A percentile compares a stretch with the other conserved stretches of the same genome.
These are phyloP conservation scores for Pittosporum tobira DNA, from an alignment of 129 eudicot species.

Conservation along the genomic window DNA sequence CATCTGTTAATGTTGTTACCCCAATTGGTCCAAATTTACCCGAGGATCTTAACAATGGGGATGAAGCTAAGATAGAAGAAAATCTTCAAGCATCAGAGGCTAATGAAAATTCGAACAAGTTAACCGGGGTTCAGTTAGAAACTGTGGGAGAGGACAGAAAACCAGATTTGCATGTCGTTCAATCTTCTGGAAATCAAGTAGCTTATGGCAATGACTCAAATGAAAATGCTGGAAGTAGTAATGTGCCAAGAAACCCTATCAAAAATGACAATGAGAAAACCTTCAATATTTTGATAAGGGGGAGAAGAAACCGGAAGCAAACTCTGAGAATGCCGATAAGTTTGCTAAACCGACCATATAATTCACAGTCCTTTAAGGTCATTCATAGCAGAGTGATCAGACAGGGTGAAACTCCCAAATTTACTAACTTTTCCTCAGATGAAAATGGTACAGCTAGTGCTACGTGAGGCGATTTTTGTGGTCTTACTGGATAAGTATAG, in stretches of 20 bases:
- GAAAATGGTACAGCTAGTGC: slow-evolving; percentile 41
- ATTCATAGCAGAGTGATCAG: slow-evolving; percentile 77
- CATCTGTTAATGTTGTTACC: slow-evolving; percentile 23
- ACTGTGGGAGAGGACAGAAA: slow-evolving; percentile 18
- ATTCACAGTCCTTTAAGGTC: slow-evolving; percentile 79
- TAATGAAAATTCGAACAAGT: slow-evolving; percentile 20
- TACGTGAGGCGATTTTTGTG: slow-evolving; percentile 17
- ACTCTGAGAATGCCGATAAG: slow-evolving; percentile 87
- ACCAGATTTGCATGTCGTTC: slow-evolving; percentile 12
- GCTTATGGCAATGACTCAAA: slow-evolving; percentile 17
- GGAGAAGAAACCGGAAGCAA: slow-evolving; percentile 90
- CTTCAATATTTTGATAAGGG: slow-evolving; percentile 77
- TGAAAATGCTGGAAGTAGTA: slow-evolving; percentile 29
- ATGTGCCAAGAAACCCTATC: slow-evolving; percentile 25
- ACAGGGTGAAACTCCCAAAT: slow-evolving; percentile 59
- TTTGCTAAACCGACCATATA: slow-evolving; percentile 77
- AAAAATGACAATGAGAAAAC: slow-evolving; percentile 59
- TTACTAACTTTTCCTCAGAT: slow-evolving; percentile 39
- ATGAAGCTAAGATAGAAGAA: slow-evolving; percentile 42
- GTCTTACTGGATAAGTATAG: neutral
- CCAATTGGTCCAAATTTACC: slow-evolving; percentile 25
- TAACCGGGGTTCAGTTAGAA: slow-evolving; percentile 35
- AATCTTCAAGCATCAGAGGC: slow-evolving; percentile 39
- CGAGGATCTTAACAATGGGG: slow-evolving; percentile 30
- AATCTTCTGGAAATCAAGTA: slow-evolving; percentile 7